Base-by-base conservation (phyloP, 306 rosid species). In the Ormosia semicastrata region DNA sequence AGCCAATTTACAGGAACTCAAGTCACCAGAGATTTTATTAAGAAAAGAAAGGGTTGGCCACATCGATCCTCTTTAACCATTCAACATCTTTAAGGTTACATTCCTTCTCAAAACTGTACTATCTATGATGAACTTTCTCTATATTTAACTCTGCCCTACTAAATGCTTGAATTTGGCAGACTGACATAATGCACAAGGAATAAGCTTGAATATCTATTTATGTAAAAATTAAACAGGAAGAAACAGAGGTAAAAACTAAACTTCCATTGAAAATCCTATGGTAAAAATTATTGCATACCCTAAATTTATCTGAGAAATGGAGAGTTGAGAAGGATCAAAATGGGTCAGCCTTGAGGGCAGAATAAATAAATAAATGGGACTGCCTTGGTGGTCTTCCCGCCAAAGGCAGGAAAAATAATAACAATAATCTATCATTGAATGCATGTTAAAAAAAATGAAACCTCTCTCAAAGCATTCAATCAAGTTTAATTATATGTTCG, bases 261-360 rank as follows among this genome's bases (percentile, higher is more conserved):
- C 29, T 49, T 11, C n/a, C 52, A 47, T 15, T n/a, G 13, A 60
- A 71, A 50, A 44, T 49, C 15, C 54, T 49, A 66, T 17, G 17
- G 4, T 9, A 8, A 80, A 57, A 66, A 8, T 13, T 33, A 52
- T 43, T 41, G 36, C 15, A 18, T 60, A 53, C 34, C 62, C 37
- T 43, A 64, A 43, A 71, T 58, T 29, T 63, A 32, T 71, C 73
- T n/a, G 17, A 65, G 53, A 40, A 40, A 12, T 53, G 40, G 57
- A 52, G 78, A 83, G 6, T 40, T 41, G 30, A 77, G 66, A 82
- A 63, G 78, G 69, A 73, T 41, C 37, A 37, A 67, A 73, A 66
- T 13, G 46, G 15, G 33, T 40, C 9, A 33, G 41, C 75, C 57
- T 64, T 15, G 52, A 39, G 49, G 39, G 53, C 14, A 53, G 8